Percentiles rank a stretch among this genome's conserved stretches.
Conservation (phyloP, 2,329 filamentous ascomycete species). For the Penicillium griseofulvum region DNA sequence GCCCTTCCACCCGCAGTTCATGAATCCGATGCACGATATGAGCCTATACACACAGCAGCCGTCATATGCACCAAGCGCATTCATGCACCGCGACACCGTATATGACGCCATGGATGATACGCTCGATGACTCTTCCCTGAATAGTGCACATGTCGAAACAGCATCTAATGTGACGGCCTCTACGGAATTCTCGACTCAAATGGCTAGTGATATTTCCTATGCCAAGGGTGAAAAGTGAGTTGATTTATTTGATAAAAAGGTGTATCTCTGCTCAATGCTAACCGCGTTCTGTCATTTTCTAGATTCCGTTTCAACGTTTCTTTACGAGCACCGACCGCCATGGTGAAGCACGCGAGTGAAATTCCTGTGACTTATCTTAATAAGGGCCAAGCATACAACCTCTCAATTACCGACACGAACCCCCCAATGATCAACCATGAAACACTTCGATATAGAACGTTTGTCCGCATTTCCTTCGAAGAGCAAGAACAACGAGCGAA, state of each 20-base stretch:
- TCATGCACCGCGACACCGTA: conserved; percentile 74
- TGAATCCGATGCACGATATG: conserved; percentile 61
- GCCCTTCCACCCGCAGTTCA: conserved; percentile 60
- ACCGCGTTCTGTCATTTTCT: not conserved
- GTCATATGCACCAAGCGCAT: conserved; percentile 72
- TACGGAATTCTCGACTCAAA: conserved; percentile 23
- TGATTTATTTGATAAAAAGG: conserved; percentile 29
- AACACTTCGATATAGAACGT: conserved; percentile 78
- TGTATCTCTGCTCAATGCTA: conserved; percentile 6
- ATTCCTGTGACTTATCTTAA: conserved; percentile 98
- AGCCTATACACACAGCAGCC: conserved; percentile 66
- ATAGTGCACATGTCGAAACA: conserved; percentile 53
- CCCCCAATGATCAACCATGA: conserved; percentile 58
- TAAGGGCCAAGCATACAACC: conserved; percentile 90
- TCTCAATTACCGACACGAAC: conserved; percentile 77
- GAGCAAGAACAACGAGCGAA: conserved; percentile 88
- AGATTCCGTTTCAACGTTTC: conserved; percentile 87
- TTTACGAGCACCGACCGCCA: conserved; percentile 89
- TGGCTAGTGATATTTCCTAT: conserved; percentile 24
- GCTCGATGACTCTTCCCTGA: conserved; percentile 65
- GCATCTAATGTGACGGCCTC: conserved; percentile 48
- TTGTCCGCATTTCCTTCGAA: conserved; percentile 92
- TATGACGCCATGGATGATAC: conserved; percentile 75
- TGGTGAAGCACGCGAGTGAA: conserved; percentile 81
- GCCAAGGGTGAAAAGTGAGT: conserved; percentile 54